Percentiles rank a stretch among this genome's conserved stretches.
phyloP scores from a whole-genome alignment of 1,284 basidiomycete genomes.

The Termitomyces sp. region DNA sequence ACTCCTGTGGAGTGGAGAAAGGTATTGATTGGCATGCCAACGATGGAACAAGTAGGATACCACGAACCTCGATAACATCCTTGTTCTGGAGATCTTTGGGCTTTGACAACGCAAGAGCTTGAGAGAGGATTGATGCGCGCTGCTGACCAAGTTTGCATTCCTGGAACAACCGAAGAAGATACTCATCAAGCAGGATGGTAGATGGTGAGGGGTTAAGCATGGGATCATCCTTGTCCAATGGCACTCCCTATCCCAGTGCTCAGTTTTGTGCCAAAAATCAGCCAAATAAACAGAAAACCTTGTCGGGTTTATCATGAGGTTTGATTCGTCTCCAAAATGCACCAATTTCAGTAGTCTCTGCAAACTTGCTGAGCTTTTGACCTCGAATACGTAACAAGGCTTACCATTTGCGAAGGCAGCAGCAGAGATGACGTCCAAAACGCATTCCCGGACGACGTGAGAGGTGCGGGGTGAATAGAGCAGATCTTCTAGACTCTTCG shows the following conservation, averaged over 20 bases:
- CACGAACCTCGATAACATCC: conserved; percentile 56
- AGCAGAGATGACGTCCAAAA: conserved; percentile 68
- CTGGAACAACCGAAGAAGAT: conserved; percentile 70
- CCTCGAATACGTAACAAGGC: neutral
- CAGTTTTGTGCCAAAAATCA: neutral
- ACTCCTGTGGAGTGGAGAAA: conserved; percentile 44
- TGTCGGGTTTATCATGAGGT: conserved; percentile 63
- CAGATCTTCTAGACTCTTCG: conserved; percentile 68
- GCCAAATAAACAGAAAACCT: conserved; percentile 34
- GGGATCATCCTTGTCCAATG: conserved; percentile 67
- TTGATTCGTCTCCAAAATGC: conserved; percentile 67
- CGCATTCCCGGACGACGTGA: conserved; percentile 67
- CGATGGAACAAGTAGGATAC: conserved; percentile 24
- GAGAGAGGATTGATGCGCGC: conserved; percentile 61
- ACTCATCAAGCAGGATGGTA: conserved; percentile 70
- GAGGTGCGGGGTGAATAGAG: conserved; percentile 54
- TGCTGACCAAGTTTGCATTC: conserved; percentile 73
- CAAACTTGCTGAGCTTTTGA: neutral
- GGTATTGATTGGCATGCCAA: neutral
- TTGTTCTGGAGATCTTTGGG: conserved; percentile 59
- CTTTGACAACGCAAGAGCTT: conserved; percentile 58
- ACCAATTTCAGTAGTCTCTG: conserved; percentile 45
- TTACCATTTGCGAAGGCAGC: conserved; percentile 60
- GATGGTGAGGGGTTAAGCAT: conserved; percentile 67
- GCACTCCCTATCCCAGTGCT: conserved; percentile 46